phyloP scores from a whole-genome alignment of 345 rosid genomes.

The Combretum micranthum region DNA sequence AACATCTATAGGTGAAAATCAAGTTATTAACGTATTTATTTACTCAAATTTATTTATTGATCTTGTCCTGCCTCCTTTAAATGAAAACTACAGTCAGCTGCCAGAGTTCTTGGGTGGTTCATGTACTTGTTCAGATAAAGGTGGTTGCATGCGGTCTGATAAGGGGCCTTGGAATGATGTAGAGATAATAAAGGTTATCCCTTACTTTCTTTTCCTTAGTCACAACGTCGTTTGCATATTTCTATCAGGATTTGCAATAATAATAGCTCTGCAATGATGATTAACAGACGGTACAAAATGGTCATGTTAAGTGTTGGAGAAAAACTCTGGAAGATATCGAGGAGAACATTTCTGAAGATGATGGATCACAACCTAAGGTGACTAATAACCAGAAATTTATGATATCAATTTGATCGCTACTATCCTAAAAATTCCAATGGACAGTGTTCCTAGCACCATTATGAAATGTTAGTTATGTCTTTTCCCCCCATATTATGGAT shows the following conservation, averaged over 20 bases:
- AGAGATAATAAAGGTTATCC: conserved; percentile 52
- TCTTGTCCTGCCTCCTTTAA: too few relatives aligned
- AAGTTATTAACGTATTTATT: too few relatives aligned
- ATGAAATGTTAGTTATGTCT: too few relatives aligned
- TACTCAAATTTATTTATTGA: too few relatives aligned
- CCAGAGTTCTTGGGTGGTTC: conserved; percentile 88
- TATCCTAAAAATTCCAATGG: too few relatives aligned
- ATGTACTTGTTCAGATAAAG: conserved; percentile 77
- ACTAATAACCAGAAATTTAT: neutral
- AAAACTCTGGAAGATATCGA: conserved; percentile 36
- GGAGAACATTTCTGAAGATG: conserved; percentile 48
- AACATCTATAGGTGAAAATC: too few relatives aligned
- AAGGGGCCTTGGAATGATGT: conserved; percentile 96
- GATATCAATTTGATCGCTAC: neutral
- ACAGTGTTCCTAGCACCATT: too few relatives aligned
- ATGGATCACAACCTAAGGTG: conserved; percentile 25
- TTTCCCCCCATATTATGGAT: too few relatives aligned
- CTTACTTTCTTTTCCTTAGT: neutral
- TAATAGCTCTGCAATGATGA: too few relatives aligned
- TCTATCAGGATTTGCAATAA: too few relatives aligned
- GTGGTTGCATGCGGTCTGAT: conserved; percentile 92
- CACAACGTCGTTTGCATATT: neutral
- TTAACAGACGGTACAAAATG: conserved; percentile 61
- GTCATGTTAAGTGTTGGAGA: conserved; percentile 49
- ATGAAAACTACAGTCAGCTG: conserved; percentile 46